Conservation (phyloP, 208 protist species). For the Herpetomonas tarakana region DNA sequence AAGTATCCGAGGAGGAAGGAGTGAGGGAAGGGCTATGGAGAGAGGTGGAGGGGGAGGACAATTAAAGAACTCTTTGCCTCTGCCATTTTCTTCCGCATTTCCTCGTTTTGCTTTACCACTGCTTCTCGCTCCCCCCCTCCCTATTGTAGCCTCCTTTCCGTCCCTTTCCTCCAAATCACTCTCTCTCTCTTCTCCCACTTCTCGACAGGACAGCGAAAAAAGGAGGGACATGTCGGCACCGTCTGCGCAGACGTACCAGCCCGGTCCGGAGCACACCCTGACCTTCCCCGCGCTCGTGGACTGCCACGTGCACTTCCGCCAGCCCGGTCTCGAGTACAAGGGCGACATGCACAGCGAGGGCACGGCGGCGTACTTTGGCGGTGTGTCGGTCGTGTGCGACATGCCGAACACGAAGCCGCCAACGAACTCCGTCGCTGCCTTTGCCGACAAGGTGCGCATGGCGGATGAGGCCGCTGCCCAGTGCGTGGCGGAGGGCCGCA, state of each 20-base stretch:
- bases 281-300: slow-evolving; percentile 88
- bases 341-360: slow-evolving; percentile 89
- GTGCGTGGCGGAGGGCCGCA: slow-evolving; percentile 2
- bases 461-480: slow-evolving; percentile 17
- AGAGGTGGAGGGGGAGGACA: too few relatives aligned
- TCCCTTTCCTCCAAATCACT: too few relatives aligned
- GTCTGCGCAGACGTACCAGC: too few relatives aligned
- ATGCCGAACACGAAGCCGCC: slow-evolving; percentile 89
- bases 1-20: too few relatives aligned
- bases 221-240: too few relatives aligned
- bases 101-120: too few relatives aligned
- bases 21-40: too few relatives aligned
- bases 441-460: slow-evolving; percentile 70
- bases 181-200: background rate
- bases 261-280: too few relatives aligned
- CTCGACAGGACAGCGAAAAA: background rate
- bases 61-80: too few relatives aligned
- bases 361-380: slow-evolving; percentile 89
- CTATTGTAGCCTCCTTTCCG: too few relatives aligned
- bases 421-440: slow-evolving; percentile 60
- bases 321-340: slow-evolving; percentile 93
- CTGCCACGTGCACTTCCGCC: slow-evolving; percentile 93
- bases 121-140: too few relatives aligned
- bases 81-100: too few relatives aligned
- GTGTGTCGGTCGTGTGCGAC: slow-evolving; percentile 79